Percentiles rank a stretch among this genome's conserved stretches.
Conservation (phyloP, 805 yeast genomes). For the Myxozyma neotropica region DNA sequence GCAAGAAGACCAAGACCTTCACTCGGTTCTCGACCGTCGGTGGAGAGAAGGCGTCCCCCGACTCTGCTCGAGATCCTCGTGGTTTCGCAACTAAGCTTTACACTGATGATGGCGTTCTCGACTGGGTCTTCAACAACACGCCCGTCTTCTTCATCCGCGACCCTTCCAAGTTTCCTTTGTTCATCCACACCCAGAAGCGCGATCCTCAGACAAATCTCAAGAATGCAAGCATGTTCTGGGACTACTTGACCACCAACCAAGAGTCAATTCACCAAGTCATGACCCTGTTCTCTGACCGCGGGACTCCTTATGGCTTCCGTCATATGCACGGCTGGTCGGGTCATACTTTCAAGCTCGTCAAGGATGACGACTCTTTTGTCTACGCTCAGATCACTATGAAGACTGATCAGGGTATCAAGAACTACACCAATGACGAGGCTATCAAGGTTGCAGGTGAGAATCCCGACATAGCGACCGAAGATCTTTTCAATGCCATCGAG, state of each 20-base stretch:
- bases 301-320: slow-evolving; percentile 58
- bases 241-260: slow-evolving; percentile 56
- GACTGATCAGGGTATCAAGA: slow-evolving; percentile 56
- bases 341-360: slow-evolving; percentile 62
- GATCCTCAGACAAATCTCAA: slow-evolving; percentile 63
- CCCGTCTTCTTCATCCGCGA: slow-evolving; percentile 68
- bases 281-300: slow-evolving; percentile 61
- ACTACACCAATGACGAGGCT: slow-evolving; percentile 51
- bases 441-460: slow-evolving; percentile 50
- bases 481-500: slow-evolving; percentile 51
- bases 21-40: slow-evolving; percentile 68
- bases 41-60: slow-evolving; percentile 69
- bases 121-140: slow-evolving; percentile 75
- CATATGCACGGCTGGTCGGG: slow-evolving; percentile 67
- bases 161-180: slow-evolving; percentile 64
- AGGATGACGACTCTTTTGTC: slow-evolving; percentile 52
- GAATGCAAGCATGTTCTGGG: slow-evolving; percentile 62
- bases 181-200: slow-evolving; percentile 72
- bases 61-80: slow-evolving; percentile 68
- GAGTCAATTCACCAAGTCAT: slow-evolving; percentile 61
- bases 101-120: slow-evolving; percentile 69
- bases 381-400: slow-evolving; percentile 60
- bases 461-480: slow-evolving; percentile 55
- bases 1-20: slow-evolving; percentile 73
- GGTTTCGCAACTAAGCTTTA: slow-evolving; percentile 67